A percentile compares a stretch with the other conserved stretches of the same genome.
phyloP scores from a whole-genome alignment of 805 yeast species.

The Candida verbasci region DNA sequence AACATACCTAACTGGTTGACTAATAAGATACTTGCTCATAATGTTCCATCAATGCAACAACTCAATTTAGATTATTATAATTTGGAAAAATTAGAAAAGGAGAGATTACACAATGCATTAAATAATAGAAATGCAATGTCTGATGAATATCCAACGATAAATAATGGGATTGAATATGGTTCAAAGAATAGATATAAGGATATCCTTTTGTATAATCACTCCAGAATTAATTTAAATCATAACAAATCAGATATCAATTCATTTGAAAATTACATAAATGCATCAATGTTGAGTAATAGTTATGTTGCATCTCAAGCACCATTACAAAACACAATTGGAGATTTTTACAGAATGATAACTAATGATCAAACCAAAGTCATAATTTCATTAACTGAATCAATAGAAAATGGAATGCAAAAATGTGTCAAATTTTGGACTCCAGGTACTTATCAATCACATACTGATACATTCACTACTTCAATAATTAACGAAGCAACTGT shows the following conservation, averaged over 20 bases:
- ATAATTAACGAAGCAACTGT: slow-evolving; percentile 19
- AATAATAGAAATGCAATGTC: slow-evolving; percentile 3
- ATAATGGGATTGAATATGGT: slow-evolving; percentile 79
- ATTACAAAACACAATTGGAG: slow-evolving; percentile 62
- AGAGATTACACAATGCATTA: slow-evolving; percentile 47
- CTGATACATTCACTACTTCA: slow-evolving; percentile 20
- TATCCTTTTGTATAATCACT: slow-evolving; percentile 81
- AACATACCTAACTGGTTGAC: slow-evolving; percentile 29
- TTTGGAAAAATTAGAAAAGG: slow-evolving; percentile 67
- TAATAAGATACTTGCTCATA: slow-evolving; percentile 9
- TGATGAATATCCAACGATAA: slow-evolving; percentile 37
- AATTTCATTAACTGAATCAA: slow-evolving; percentile 69
- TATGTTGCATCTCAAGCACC: slow-evolving; percentile 92
- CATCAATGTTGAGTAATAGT: slow-evolving; percentile 42
- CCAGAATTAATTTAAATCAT: slow-evolving; percentile 60
- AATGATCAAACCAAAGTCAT: slow-evolving; percentile 63
- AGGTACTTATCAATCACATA: slow-evolving; percentile 42
- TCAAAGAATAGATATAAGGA: slow-evolving; percentile 83
- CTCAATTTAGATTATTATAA: slow-evolving; percentile 45
- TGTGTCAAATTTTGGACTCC: slow-evolving; percentile 76
- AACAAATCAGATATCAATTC: slow-evolving; percentile 10
- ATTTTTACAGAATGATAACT: slow-evolving; percentile 77
- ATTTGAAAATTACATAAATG: slow-evolving; percentile 70
- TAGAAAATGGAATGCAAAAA: slow-evolving; percentile 74
- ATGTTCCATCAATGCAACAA: slow-evolving; percentile 2